These are phyloP conservation scores for Ostreobium quekettii DNA, from an alignment of 139 green algal species.

Conservation along the genomic window DNA sequence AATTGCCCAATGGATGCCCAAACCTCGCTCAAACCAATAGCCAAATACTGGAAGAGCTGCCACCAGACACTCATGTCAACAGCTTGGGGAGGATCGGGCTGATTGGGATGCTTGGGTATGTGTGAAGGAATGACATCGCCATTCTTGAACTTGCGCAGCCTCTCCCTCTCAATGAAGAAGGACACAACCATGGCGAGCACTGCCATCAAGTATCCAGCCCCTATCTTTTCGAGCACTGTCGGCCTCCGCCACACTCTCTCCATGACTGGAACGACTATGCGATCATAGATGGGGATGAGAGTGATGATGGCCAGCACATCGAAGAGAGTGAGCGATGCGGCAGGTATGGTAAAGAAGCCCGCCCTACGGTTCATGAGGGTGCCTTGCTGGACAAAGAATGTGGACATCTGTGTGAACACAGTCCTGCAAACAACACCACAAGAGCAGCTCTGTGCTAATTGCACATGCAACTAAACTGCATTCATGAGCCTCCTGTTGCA, in stretches of 20 bases:
- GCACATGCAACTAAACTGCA: too few relatives aligned
- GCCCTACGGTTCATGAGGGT: slow-evolving; percentile 61
- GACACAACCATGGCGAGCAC: slow-evolving; percentile 63
- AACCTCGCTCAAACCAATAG: slow-evolving; percentile 77
- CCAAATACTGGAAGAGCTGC: slow-evolving; percentile 76
- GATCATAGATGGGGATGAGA: slow-evolving; percentile 81
- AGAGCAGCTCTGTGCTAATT: too few relatives aligned
- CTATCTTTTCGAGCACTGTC: slow-evolving; percentile 71
- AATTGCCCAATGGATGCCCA: slow-evolving; percentile 83
- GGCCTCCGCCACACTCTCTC: slow-evolving; percentile 36
- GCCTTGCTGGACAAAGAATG: slow-evolving; percentile 84
- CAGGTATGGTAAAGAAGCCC: slow-evolving; percentile 43
- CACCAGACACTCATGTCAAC: slow-evolving; percentile 25
- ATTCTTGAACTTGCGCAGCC: slow-evolving; percentile 17
- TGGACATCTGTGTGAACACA: slow-evolving; percentile 86
- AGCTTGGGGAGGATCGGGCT: neutral
- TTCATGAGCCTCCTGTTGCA: too few relatives aligned
- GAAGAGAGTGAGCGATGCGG: slow-evolving; percentile 77
- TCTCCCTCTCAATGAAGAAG: slow-evolving; percentile 53
- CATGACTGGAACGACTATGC: slow-evolving; percentile 54
- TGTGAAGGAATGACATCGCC: slow-evolving; percentile 64
- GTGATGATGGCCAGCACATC: slow-evolving; percentile 77
- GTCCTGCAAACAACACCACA: slow-evolving; percentile 41
- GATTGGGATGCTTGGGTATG: neutral
- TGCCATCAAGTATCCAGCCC: slow-evolving; percentile 70